Percentiles rank a stretch among this genome's conserved stretches.
Conservation (phyloP, 441 rosid species). For the Flueggea neowawraea region DNA sequence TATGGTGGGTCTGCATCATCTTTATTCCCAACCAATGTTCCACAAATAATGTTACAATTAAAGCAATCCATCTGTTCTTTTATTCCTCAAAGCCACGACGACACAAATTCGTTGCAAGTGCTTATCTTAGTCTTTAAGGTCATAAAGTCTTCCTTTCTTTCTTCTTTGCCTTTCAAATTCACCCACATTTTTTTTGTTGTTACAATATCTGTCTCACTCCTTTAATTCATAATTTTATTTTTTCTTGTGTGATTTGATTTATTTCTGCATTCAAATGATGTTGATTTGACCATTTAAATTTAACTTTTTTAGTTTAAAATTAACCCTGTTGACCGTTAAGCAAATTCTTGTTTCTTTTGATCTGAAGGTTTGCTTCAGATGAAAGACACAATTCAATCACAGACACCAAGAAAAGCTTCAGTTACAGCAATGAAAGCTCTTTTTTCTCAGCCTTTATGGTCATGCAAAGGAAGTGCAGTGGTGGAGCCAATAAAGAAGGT, state of each 20-base stretch:
- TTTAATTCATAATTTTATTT: too few relatives aligned
- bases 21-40: constrained; percentile 7
- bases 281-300: too few relatives aligned
- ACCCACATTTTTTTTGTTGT: not conserved
- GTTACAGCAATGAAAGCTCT: constrained; percentile 22
- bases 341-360: not conserved
- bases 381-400: constrained; percentile 27
- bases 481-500: constrained; percentile 36
- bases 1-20: constrained; percentile 18
- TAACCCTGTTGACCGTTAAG: not conserved
- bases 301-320: not conserved
- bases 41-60: constrained; percentile 6
- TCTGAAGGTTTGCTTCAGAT: constrained; percentile 58
- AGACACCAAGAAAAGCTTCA: constrained; percentile 15
- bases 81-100: constrained; percentile 5
- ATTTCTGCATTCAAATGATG: too few relatives aligned
- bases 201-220: not conserved
- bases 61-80: constrained; percentile 11
- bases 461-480: constrained; percentile 37
- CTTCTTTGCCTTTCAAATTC: not conserved
- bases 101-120: constrained; percentile 14
- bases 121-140: constrained; percentile 7
- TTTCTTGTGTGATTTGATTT: not conserved
- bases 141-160: constrained; percentile 4
- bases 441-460: constrained; percentile 37